Percentiles rank a stretch among this genome's conserved stretches.
These are phyloP conservation scores for Flaveria sonorensis DNA, from an alignment of 129 eudicot genomes.

Conservation along the genomic window DNA sequence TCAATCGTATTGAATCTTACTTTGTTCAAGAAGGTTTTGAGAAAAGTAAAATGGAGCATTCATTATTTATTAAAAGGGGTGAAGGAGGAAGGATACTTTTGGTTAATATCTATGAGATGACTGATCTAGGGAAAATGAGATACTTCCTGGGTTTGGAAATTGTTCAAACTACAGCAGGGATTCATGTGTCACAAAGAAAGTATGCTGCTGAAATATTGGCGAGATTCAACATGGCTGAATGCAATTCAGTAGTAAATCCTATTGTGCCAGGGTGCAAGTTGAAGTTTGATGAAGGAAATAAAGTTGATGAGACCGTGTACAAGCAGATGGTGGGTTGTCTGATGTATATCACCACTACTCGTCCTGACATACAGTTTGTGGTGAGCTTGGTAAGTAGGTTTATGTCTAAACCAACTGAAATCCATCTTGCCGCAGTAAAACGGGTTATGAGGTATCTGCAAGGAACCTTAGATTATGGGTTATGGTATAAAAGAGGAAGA, in stretches of 20 bases:
- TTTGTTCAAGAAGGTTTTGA: not conserved
- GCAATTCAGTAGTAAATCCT: not conserved
- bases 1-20: not conserved
- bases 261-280: not conserved
- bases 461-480: no score
- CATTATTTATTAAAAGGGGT: not conserved
- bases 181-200: not conserved
- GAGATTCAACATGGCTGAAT: not conserved
- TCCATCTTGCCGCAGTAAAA: not conserved
- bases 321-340: no score
- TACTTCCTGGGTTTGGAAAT: no score
- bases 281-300: not conserved
- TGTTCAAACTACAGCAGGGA: not conserved
- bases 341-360: no score
- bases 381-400: not conserved
- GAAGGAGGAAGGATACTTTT: not conserved
- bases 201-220: not conserved
- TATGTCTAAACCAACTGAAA: not conserved
- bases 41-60: not conserved
- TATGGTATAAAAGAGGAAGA: no score
- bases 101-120: slow-evolving; percentile 1
- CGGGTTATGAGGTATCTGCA: not conserved
- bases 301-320: not conserved
- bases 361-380: no score
- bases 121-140: not conserved